Conservation (phyloP, 2,329 filamentous ascomycete species). For the Pseudogymnoascus sp. region DNA sequence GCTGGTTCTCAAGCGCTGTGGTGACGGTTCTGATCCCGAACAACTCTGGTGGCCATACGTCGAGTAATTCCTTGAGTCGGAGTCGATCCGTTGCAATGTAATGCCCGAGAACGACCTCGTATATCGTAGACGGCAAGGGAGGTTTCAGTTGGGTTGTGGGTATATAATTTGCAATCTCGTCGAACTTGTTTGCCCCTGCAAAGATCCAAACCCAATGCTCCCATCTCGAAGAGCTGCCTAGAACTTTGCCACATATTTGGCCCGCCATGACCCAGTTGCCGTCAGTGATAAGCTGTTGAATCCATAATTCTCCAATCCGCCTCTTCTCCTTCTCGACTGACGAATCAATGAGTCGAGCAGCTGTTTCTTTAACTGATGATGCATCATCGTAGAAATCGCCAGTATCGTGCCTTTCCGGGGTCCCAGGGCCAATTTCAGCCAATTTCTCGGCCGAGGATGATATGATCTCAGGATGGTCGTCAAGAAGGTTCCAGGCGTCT, state of each 20-base stretch:
- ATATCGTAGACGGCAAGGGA: slow-evolving; percentile 71
- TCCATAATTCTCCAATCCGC: slow-evolving; percentile 86
- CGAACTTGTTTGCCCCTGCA: slow-evolving; percentile 74
- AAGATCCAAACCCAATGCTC: slow-evolving; percentile 95
- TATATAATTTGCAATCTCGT: slow-evolving; percentile 81
- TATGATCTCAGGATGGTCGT: slow-evolving; percentile 75
- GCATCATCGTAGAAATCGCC: slow-evolving; percentile 67
- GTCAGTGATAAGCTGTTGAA: slow-evolving; percentile 71
- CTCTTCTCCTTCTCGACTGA: slow-evolving; percentile 79
- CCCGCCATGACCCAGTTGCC: slow-evolving; percentile 73
- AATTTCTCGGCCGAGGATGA: slow-evolving; percentile 34
- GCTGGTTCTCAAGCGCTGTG: slow-evolving; percentile 70
- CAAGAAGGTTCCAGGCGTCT: slow-evolving; percentile 80
- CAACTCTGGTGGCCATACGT: slow-evolving; percentile 75
- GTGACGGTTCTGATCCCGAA: slow-evolving; percentile 74
- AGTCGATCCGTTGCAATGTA: slow-evolving; percentile 74
- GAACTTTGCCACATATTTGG: slow-evolving; percentile 70
- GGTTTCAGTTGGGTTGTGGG: slow-evolving; percentile 70
- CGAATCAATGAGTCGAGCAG: slow-evolving; percentile 50
- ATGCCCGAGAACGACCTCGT: slow-evolving; percentile 81
- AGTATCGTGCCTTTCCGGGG: slow-evolving; percentile 29
- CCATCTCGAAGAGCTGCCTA: slow-evolving; percentile 74
- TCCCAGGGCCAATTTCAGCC: slow-evolving; percentile 33
- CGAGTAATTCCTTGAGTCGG: slow-evolving; percentile 69
- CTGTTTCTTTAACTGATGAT: slow-evolving; percentile 54